Conservation (phyloP, 1,284 basidiomycete genomes). For the Leccinum angustisporum region DNA sequence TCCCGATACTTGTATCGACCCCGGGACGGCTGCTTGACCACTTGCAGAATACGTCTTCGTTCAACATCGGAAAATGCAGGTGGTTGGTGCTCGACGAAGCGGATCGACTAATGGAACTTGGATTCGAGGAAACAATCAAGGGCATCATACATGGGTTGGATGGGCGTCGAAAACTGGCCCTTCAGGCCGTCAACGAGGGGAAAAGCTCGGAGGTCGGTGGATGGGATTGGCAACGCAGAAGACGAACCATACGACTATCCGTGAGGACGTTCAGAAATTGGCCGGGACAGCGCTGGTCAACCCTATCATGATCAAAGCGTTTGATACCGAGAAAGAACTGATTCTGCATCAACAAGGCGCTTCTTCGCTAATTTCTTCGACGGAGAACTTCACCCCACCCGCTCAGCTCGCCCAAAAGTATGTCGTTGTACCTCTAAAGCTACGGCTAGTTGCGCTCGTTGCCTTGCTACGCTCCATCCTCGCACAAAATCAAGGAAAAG, state of each 20-base stretch:
- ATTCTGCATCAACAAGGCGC: constrained; percentile 11
- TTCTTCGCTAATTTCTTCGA: constrained; percentile 18
- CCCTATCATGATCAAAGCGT: constrained; percentile 74
- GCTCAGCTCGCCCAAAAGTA: constrained; percentile 95
- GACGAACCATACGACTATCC: constrained; percentile 87
- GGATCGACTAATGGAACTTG: constrained; percentile 95
- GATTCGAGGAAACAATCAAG: constrained; percentile 88
- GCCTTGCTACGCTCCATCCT: constrained; percentile 81
- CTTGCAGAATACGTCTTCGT: constrained; percentile 89
- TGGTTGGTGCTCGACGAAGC: constrained; percentile 99
- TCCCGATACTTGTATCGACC: constrained; percentile 89
- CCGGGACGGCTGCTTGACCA: constrained; percentile 95
- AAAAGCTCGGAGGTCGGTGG: constrained; percentile 74
- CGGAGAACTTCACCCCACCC: constrained; percentile 86
- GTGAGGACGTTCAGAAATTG: constrained; percentile 92
- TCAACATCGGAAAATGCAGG: constrained; percentile 90
- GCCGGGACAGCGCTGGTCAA: constrained; percentile 79
- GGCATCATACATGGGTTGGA: constrained; percentile 88
- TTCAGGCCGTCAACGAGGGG: constrained; percentile 71
- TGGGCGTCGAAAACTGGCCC: constrained; percentile 71
- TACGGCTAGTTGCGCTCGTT: constrained; percentile 88
- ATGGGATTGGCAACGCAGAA: constrained; percentile 79
- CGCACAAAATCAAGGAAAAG: constrained; percentile 51
- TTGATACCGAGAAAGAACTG: constrained; percentile 44
- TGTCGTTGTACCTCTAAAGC: constrained; percentile 89